Evolutionary conservation across 75 land plant genomes (phyloP).

Genomic region (Pinus albicaulis): DNA sequence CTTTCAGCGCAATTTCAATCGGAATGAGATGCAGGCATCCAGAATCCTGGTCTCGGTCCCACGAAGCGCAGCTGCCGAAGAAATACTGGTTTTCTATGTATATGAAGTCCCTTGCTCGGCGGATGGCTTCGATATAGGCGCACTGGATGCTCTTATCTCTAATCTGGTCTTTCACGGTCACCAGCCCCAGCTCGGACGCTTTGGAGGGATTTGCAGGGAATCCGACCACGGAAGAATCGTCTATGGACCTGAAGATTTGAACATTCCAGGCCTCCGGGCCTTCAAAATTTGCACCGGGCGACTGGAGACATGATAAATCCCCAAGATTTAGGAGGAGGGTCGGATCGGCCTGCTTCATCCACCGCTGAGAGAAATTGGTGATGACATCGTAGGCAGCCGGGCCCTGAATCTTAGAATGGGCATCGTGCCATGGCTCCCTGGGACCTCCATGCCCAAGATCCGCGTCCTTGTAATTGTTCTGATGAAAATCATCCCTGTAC

Average conservation of each 20-base stretch:
- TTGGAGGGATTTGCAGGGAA: conserved; percentile 30
- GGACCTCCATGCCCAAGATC: conserved; percentile 54
- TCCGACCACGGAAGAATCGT: conserved; percentile 38
- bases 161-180: conserved; percentile 27
- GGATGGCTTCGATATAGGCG: no score
- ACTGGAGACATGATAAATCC: not conserved
- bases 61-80: no score
- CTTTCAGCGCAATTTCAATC: no score
- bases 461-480: no score
- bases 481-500: not conserved
- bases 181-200: conserved; percentile 24
- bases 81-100: no score
- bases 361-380: conserved; percentile 70
- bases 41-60: no score
- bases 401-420: conserved; percentile 61
- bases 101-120: no score
- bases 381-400: conserved; percentile 13
- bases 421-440: conserved; percentile 90
- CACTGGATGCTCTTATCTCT: conserved; percentile 33
- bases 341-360: conserved; percentile 23
- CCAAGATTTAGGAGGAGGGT: conserved; percentile 17
- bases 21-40: no score
- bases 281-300: not conserved
- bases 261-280: conserved; percentile 40
- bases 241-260: conserved; percentile 58